phyloP scores from a whole-genome alignment of 176 grass and related monocot genomes.

The Avena insularis region DNA sequence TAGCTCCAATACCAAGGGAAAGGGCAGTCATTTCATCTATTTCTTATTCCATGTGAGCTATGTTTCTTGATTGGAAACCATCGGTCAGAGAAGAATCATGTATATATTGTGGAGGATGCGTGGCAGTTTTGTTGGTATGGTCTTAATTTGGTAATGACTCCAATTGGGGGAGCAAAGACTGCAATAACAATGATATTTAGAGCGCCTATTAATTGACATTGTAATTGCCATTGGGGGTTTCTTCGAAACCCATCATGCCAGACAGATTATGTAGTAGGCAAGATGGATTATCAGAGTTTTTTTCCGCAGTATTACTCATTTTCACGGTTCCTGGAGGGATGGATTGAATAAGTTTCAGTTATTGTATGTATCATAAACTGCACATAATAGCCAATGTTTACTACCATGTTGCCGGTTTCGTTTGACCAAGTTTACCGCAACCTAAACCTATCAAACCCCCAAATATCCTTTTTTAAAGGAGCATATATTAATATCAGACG shows the following conservation, averaged over 20 bases:
- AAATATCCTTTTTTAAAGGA: too few species aligned
- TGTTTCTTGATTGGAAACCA: background rate
- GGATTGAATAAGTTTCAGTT: too few species aligned
- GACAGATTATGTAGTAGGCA: too few species aligned
- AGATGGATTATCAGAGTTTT: too few species aligned
- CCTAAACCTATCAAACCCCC: background rate
- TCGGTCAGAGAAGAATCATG: background rate
- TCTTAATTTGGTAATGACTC: conserved; percentile 35
- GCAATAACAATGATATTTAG: conserved; percentile 31
- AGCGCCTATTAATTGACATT: conserved; percentile 22
- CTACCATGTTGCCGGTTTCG: background rate
- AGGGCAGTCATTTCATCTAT: conserved; percentile 42
- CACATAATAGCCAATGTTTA: background rate
- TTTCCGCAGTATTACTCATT: too few species aligned
- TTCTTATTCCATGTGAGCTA: conserved; percentile 28
- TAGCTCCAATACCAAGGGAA: conserved; percentile 21
- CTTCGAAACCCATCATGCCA: background rate
- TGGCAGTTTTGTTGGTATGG: conserved; percentile 28
- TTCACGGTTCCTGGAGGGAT: too few species aligned
- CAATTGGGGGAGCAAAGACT: conserved; percentile 25
- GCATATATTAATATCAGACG: too few species aligned
- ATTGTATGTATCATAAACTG: too few species aligned
- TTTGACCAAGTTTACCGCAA: conserved; percentile 7
- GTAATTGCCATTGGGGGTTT: conserved; percentile 17
- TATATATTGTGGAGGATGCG: conserved; percentile 37